These are phyloP conservation scores for Didymella exigua DNA, from an alignment of 2,329 filamentous ascomycete genomes.

Conservation along the genomic window DNA sequence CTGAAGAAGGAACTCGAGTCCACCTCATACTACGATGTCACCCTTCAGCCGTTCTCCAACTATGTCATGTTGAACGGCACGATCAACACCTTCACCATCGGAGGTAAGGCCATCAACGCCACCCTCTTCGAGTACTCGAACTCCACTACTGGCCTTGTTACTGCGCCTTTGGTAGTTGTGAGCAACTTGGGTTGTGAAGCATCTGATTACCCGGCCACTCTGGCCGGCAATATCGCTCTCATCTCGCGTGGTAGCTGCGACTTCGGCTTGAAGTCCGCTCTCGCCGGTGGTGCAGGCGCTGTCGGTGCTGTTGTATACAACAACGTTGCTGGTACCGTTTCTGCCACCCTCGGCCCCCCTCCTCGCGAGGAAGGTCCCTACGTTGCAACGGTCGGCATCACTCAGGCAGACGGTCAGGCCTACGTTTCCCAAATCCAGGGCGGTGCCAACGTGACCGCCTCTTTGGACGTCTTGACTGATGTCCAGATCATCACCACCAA, in stretches of 20 bases:
- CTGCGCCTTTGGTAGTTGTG: constrained; percentile 34
- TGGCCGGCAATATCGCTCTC: constrained; percentile 70
- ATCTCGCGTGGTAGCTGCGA: constrained; percentile 72
- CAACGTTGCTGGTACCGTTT: constrained; percentile 61
- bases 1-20: constrained; percentile 40
- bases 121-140: constrained; percentile 35
- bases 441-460: constrained; percentile 46
- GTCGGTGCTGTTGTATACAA: constrained; percentile 76
- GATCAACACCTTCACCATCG: constrained; percentile 28
- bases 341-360: constrained; percentile 71
- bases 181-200: constrained; percentile 40
- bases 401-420: constrained; percentile 62
- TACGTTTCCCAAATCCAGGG: constrained; percentile 61
- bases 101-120: constrained; percentile 20
- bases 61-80: constrained; percentile 30
- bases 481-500: constrained; percentile 56
- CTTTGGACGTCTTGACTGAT: constrained; percentile 52
- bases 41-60: constrained; percentile 36
- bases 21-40: constrained; percentile 47
- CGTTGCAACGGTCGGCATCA: constrained; percentile 71
- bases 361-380: constrained; percentile 59
- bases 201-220: constrained; percentile 66
- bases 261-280: constrained; percentile 73
- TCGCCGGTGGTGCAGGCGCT: constrained; percentile 72
- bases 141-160: constrained; percentile 29